These are phyloP conservation scores for Tulasnella sp. DNA, from an alignment of 768 basidiomycete species.

Conservation along the genomic window DNA sequence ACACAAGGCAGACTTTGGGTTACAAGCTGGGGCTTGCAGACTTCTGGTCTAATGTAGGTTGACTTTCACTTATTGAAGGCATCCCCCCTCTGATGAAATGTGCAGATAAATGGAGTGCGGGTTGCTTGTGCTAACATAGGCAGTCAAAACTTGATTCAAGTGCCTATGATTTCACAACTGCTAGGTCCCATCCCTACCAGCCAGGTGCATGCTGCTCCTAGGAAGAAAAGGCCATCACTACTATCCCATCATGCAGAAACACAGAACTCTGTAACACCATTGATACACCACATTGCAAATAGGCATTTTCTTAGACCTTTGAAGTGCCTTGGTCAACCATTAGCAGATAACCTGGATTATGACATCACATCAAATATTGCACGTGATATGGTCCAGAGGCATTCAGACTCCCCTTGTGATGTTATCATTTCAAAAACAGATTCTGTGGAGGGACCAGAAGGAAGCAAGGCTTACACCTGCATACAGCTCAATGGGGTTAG, in stretches of 20 bases:
- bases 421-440: slow-evolving; percentile 36
- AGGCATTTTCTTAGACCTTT: background rate
- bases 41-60: background rate
- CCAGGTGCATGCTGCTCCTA: background rate
- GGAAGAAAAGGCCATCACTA: background rate
- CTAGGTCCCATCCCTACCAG: background rate
- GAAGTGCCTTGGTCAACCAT: background rate
- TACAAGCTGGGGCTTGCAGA: background rate
- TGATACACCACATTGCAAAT: background rate
- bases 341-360: background rate
- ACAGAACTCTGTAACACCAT: background rate
- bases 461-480: slow-evolving; percentile 13
- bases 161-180: background rate
- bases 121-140: background rate
- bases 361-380: background rate
- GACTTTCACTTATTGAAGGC: background rate
- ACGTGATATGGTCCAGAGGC: background rate
- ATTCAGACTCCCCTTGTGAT: slow-evolving; percentile 40
- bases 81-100: background rate
- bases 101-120: background rate
- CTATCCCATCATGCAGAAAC: background rate
- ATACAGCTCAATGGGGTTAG: background rate
- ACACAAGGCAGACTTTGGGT: background rate
- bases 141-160: background rate
- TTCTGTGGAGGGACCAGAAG: background rate